Evolutionary conservation across 768 basidiomycete species (phyloP).

Genomic region (Tylopilus intermedius): DNA sequence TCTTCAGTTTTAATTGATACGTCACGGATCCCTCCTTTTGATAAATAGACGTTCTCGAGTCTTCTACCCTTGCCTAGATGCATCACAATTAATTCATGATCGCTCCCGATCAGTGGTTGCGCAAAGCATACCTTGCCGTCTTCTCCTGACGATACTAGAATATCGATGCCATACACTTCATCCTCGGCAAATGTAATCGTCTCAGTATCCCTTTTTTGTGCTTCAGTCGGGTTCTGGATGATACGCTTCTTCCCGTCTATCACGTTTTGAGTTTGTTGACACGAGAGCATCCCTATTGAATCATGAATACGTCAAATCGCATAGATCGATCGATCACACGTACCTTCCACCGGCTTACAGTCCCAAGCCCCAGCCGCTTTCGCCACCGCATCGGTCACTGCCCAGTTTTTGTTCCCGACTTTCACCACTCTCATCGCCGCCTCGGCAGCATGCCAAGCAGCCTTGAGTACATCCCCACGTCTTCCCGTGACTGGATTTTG

Average conservation of each 20-base stretch:
- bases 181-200: constrained; percentile 82
- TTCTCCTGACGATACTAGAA: constrained; percentile 80
- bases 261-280: constrained; percentile 89
- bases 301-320: not conserved
- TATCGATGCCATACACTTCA: constrained; percentile 93
- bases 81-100: not conserved
- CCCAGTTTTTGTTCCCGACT: constrained; percentile 93
- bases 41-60: constrained; percentile 89
- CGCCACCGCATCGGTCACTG: constrained; percentile 80
- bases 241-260: constrained; percentile 96
- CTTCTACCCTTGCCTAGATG: constrained; percentile 77
- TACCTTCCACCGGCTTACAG: constrained; percentile 94
- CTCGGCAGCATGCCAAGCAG: constrained; percentile 91
- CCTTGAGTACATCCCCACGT: constrained; percentile 88
- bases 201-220: constrained; percentile 83
- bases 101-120: not conserved
- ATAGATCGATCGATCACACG: constrained; percentile 15
- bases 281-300: constrained; percentile 80
- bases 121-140: constrained; percentile 72
- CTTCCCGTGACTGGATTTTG: constrained; percentile 75
- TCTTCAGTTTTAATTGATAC: constrained; percentile 98
- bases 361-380: constrained; percentile 68
- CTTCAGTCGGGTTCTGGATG: constrained; percentile 82
- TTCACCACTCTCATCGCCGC: constrained; percentile 87
- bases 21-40: constrained; percentile 82